Conservation (phyloP, 371 early-diverging fungal genomes). For the Mucor velutinosus region DNA sequence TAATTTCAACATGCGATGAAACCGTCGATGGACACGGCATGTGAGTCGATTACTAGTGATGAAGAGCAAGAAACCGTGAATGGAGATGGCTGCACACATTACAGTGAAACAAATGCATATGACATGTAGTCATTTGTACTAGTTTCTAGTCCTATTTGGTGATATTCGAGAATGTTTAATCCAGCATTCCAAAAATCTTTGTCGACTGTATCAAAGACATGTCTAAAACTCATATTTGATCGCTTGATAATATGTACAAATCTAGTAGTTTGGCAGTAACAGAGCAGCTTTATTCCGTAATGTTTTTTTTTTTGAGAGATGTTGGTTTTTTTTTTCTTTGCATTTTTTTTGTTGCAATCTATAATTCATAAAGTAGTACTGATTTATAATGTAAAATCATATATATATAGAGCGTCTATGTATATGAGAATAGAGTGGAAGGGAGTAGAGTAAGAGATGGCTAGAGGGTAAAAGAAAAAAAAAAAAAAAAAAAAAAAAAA, state of each 20-base stretch:
- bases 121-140: background rate
- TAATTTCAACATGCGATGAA: background rate
- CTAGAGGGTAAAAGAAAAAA: background rate
- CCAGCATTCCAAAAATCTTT: background rate
- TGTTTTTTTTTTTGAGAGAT: background rate
- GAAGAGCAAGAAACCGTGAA: background rate
- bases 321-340: background rate
- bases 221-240: background rate
- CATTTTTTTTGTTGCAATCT: background rate
- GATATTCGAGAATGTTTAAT: slow-evolving; percentile 1
- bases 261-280: background rate
- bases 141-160: background rate
- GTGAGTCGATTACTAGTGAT: background rate
- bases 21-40: background rate
- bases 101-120: background rate
- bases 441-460: background rate
- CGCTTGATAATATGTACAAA: background rate
- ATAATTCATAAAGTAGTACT: background rate
- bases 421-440: background rate
- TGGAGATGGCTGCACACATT: background rate
- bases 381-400: background rate
- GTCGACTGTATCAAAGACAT: background rate
- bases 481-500: background rate
- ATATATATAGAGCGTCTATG: background rate
- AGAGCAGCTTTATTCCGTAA: background rate